Conservation (phyloP, 2,329 filamentous ascomycete genomes). For the Cytospora leucostoma region DNA sequence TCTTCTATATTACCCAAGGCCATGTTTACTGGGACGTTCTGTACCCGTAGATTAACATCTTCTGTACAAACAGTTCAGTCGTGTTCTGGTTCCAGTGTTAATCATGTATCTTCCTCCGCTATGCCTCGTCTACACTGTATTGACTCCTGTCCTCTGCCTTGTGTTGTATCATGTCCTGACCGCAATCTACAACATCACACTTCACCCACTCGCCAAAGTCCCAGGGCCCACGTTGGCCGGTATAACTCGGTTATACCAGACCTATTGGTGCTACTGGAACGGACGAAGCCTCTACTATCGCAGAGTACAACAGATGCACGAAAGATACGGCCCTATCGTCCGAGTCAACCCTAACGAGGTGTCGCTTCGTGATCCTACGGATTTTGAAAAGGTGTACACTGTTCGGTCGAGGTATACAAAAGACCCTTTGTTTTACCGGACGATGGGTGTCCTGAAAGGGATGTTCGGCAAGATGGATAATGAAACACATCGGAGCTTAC, state of each 20-base stretch:
- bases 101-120: background rate
- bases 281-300: background rate
- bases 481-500: background rate
- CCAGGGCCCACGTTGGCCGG: background rate
- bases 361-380: background rate
- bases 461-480: background rate
- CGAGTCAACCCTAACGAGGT: conserved; percentile 2
- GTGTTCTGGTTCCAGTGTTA: background rate
- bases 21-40: too few species aligned
- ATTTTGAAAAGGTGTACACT: background rate
- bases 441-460: background rate
- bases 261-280: background rate
- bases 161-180: background rate
- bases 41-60: too few species aligned
- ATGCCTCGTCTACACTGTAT: background rate
- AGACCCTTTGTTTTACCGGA: background rate
- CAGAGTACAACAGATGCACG: conserved; percentile 3
- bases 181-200: background rate
- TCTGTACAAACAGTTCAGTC: too few species aligned
- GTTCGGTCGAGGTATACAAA: background rate
- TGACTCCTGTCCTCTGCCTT: background rate
- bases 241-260: conserved; percentile 1
- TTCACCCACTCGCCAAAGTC: conserved; percentile 5
- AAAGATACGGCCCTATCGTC: background rate
- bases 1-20: too few species aligned